Evolutionary conservation across 345 rosid genomes (phyloP), one percentile per base, ranked within the genome.

Genomic region (Carallia pectinifolia): DNA sequence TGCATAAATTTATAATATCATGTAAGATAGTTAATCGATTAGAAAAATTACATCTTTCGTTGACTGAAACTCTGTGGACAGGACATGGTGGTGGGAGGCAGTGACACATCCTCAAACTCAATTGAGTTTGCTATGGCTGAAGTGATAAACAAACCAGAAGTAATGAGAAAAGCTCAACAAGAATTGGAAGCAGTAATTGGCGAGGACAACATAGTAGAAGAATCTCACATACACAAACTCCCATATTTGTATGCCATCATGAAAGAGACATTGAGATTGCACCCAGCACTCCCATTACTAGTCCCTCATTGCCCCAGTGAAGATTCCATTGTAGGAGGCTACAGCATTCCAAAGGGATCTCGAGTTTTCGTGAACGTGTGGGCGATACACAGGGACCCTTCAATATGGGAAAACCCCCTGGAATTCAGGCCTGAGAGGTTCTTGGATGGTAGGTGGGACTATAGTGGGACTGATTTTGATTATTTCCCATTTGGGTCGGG

Each of bases 401-500:
- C 71, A 0, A 12, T 81, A 0, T 88, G 93, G 90, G 80, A 83
- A 36, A 72, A 84, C 5, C 89, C 87, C 0, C 10, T 76, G 50
- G 87, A 83, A 64, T 88, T 88, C 36, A 60, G 67, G 9, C 90
- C 89, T 1, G 86, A 85, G 31, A 84, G 93, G 77, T 85, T 88
- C 68, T 33, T 81, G 75, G 61, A 76, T 19, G 23, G 40, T 7
- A 70, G 66, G 33, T 85, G 74, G 76, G 97, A 88, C 61, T 86
- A 73, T 39, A 83, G 79, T n/a, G 96, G 94, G 53, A 80, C 53
- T 2, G 79, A 92, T 58, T 83, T 83, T 62, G 80, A 38, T 12
- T 90, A 73, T 78, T 71, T 90, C 19, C 97, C 96, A n/a, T 92
- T 92, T n/a, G 96, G 96, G 70, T 88, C 93, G 2, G 96, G 97